Evolutionary conservation across 108 stramenopile genomes (phyloP).

Genomic region (Mediolabrus comicus): DNA sequence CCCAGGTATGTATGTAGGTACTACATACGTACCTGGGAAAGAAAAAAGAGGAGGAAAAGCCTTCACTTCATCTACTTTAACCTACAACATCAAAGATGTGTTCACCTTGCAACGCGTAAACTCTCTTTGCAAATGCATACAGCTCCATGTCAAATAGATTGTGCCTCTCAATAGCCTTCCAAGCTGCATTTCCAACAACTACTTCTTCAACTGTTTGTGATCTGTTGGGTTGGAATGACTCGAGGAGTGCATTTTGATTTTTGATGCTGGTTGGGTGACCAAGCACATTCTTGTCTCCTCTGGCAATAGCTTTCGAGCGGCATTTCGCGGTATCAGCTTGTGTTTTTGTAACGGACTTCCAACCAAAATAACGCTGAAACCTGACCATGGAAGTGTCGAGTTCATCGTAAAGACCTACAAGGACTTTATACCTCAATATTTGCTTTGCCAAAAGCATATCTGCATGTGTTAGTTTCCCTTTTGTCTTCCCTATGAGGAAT

Average conservation of each 20-base stretch:
- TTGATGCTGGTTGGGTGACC: slow-evolving; percentile 17
- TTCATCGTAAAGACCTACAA: slow-evolving; percentile 46
- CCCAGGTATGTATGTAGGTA: no score
- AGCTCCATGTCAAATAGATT: slow-evolving; percentile 48
- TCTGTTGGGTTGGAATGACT: slow-evolving; percentile 9
- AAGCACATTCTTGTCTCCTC: slow-evolving; percentile 22
- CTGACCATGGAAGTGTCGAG: slow-evolving; percentile 37
- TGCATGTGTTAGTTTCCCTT: slow-evolving; percentile 26
- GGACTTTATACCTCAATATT: slow-evolving; percentile 36
- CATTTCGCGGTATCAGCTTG: slow-evolving; percentile 1
- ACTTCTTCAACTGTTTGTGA: slow-evolving; percentile 6
- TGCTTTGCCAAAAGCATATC: slow-evolving; percentile 50
- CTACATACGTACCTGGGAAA: no score
- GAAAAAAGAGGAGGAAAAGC: no score
- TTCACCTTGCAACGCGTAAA: slow-evolving; percentile 36
- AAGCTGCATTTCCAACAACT: slow-evolving; percentile 31
- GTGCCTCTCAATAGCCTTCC: slow-evolving; percentile 31
- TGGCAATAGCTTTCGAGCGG: slow-evolving; percentile 1
- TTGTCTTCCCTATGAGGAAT: slow-evolving; percentile 26
- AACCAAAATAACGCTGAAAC: slow-evolving; percentile 50
- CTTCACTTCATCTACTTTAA: neutral
- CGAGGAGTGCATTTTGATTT: neutral
- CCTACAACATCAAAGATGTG: slow-evolving; percentile 15
- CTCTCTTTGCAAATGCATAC: slow-evolving; percentile 42
- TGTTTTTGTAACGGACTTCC: slow-evolving; percentile 12